Evolutionary conservation across 2,329 filamentous ascomycete species (phyloP), one percentile per base, ranked within the genome.

Genomic region (Nemania sp.): DNA sequence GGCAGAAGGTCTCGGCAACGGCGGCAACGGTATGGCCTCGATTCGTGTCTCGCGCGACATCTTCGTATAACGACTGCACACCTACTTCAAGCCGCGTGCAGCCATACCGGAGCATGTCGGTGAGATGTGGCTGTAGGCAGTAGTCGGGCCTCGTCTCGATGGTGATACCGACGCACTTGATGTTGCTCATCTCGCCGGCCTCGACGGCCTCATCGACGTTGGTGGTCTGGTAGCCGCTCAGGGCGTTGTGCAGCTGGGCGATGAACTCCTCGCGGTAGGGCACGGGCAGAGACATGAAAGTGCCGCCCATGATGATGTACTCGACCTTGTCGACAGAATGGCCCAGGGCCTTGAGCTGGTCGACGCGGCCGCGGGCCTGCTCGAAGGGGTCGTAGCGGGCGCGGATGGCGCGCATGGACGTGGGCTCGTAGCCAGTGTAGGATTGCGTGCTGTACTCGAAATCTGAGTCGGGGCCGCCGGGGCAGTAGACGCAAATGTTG

Each of bases 281-380:
- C 66, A 91, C 86, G 7, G 93, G 82, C 22, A 99, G 75, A 2
- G 93, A 97, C 95, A 99, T 99, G 74, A 99, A 99, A 0, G 94
- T 99, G 62, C 94, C 94, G 56, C 94, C 94, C 94, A 99, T 99
- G 70, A 99, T 96, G 69, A 99, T 99, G 73, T 97, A 99, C 77
- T 99, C 94, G 20, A 99, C 94, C 73, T 99, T 99, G 76, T 99
- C 94, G 42, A 99, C 94, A 40, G 91, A 96, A 73, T 99, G 94
- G 0, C 94, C 94, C 0, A 99, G 80, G 2, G 90, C 89, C 72
- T 96, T 95, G 68, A 99, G 91, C 75, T 99, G 94, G 66, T 99
- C 95, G 5, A 99, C 93, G 63, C 94, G 86, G 36, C 94, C 94
- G 70, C 94, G 83, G 14, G 94, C 94, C 77, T 99, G 94, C 73